phyloP scores from a whole-genome alignment of 2,329 filamentous ascomycete species.

The Bisporella sp. region DNA sequence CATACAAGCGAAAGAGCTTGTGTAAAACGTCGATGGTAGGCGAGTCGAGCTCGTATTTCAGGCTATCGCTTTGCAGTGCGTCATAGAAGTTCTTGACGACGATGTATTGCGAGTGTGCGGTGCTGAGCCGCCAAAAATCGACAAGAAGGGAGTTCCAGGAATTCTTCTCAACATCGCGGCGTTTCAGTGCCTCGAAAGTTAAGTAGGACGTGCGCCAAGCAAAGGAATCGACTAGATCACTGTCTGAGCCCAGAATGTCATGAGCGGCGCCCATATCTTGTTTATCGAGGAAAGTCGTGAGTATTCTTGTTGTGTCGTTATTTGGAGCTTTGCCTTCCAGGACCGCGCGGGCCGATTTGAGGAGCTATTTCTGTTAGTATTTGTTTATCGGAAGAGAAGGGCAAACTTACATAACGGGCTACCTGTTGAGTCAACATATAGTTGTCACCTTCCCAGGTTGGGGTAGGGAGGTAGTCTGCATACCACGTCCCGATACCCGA shows the following conservation, averaged over 20 bases:
- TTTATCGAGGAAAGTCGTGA: conserved; percentile 56
- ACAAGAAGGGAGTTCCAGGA: conserved; percentile 73
- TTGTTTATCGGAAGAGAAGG: not conserved
- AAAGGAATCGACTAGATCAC: conserved; percentile 66
- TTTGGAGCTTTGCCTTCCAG: conserved; percentile 55
- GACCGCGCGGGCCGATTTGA: conserved; percentile 68
- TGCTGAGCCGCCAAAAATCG: conserved; percentile 70
- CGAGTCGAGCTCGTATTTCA: conserved; percentile 46
- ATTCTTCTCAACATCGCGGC: conserved; percentile 67
- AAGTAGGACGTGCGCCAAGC: conserved; percentile 69
- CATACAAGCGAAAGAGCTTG: conserved; percentile 60
- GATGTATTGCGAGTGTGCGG: conserved; percentile 70
- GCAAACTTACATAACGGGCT: conserved; percentile 52
- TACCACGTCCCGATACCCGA: conserved; percentile 71
- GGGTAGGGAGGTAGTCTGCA: conserved; percentile 65
- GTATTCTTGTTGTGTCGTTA: conserved; percentile 63
- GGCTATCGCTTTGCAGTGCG: conserved; percentile 48
- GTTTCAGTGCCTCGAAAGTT: conserved; percentile 68
- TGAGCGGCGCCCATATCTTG: conserved; percentile 67
- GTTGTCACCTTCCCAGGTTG: conserved; percentile 59
- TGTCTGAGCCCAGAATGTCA: conserved; percentile 63
- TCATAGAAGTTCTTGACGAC: conserved; percentile 76
- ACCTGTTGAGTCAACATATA: conserved; percentile 81
- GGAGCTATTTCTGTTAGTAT: conserved; percentile 36
- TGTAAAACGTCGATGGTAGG: conserved; percentile 53